Evolutionary conservation across 352 stramenopile genomes (phyloP).

Genomic region (Pythium rishiriense): DNA sequence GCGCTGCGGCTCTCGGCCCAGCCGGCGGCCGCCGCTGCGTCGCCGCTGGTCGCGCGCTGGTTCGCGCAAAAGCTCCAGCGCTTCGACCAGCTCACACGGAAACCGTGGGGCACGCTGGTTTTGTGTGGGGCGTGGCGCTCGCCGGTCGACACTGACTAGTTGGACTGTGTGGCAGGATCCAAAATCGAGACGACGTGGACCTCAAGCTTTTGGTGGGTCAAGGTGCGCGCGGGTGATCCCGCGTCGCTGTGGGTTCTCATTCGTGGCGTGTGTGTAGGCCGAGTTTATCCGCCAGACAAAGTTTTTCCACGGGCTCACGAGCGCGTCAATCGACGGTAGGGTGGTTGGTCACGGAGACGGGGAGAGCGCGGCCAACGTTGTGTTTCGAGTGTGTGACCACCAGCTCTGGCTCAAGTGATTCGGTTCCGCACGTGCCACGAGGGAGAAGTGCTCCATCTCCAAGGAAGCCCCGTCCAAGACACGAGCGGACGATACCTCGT

Average conservation of each 20-base stretch:
- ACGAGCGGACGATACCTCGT: constrained; percentile 42
- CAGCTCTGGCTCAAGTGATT: constrained; percentile 36
- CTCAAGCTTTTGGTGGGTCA: constrained; percentile 49
- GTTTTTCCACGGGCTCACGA: constrained; percentile 34
- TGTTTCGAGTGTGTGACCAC: background rate
- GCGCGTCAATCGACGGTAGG: constrained; percentile 46
- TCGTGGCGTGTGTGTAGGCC: constrained; percentile 18
- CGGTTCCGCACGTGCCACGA: constrained; percentile 42
- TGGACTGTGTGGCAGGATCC: constrained; percentile 26
- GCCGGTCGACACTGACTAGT: too few relatives aligned
- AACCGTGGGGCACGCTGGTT: constrained; percentile 27
- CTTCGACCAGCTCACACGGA: constrained; percentile 33
- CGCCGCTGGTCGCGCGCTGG: constrained; percentile 16
- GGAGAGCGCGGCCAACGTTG: background rate
- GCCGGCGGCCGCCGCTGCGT: background rate
- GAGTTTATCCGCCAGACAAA: constrained; percentile 39
- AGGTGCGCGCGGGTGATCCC: too few relatives aligned
- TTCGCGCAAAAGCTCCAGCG: constrained; percentile 29
- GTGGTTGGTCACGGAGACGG: background rate
- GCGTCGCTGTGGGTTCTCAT: too few relatives aligned
- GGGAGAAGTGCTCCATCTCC: constrained; percentile 44
- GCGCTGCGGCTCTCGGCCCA: constrained; percentile 9
- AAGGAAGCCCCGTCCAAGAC: constrained; percentile 42
- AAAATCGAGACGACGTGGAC: constrained; percentile 46
- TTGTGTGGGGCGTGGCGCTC: background rate